These are phyloP conservation scores for Ogataea ganodermae DNA, from an alignment of 805 yeast species.

Conservation along the genomic window DNA sequence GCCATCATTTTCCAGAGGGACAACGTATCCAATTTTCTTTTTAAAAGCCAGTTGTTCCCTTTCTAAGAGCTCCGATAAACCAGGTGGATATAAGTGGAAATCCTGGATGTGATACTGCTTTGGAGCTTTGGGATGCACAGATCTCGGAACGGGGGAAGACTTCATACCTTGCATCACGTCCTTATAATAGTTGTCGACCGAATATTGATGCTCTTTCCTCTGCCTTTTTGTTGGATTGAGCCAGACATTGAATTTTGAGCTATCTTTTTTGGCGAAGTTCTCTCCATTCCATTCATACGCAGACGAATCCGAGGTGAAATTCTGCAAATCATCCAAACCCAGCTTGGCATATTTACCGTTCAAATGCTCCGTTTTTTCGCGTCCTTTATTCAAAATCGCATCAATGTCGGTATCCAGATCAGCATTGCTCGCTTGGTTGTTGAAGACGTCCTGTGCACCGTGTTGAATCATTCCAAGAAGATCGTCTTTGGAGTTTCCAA, in stretches of 20 bases:
- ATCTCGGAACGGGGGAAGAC: slow-evolving; percentile 42
- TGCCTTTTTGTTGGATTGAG: slow-evolving; percentile 76
- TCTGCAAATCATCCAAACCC: slow-evolving; percentile 92
- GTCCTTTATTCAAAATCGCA: slow-evolving; percentile 75
- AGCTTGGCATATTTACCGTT: slow-evolving; percentile 81
- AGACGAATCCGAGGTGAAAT: slow-evolving; percentile 77
- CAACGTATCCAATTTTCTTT: slow-evolving; percentile 58
- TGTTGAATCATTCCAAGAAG: slow-evolving; percentile 93
- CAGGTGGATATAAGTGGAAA: slow-evolving; percentile 70
- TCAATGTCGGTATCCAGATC: slow-evolving; percentile 74
- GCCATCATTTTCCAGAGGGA: slow-evolving; percentile 58
- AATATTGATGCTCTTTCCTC: slow-evolving; percentile 75
- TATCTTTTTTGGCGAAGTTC: slow-evolving; percentile 64
- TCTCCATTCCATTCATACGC: slow-evolving; percentile 98
- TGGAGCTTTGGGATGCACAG: slow-evolving; percentile 54
- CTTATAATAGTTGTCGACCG: slow-evolving; percentile 74
- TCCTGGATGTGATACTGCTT: slow-evolving; percentile 65
- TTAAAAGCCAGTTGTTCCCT: slow-evolving; percentile 68
- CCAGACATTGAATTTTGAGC: slow-evolving; percentile 54
- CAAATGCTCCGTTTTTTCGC: slow-evolving; percentile 74
- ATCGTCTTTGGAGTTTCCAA: slow-evolving; percentile 77
- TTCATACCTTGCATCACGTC: slow-evolving; percentile 55
- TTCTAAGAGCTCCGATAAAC: slow-evolving; percentile 52
- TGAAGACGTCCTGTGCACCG: slow-evolving; percentile 90
- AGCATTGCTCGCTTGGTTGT: slow-evolving; percentile 35